These are phyloP conservation scores for Cinchona pubescens DNA, from an alignment of 257 asterid genomes.

Conservation along the genomic window DNA sequence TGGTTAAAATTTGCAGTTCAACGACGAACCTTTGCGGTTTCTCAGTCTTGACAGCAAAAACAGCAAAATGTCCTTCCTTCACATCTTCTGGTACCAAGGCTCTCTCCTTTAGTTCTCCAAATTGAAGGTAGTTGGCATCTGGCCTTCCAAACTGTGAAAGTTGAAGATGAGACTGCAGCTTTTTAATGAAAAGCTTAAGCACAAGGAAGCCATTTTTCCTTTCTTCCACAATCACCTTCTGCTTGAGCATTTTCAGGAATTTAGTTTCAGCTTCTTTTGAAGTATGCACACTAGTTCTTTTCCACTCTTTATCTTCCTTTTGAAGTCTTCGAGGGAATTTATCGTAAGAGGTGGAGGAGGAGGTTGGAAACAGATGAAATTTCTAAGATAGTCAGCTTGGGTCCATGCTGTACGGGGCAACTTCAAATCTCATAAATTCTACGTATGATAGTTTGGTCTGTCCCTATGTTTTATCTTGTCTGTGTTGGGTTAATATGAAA, in stretches of 20 bases:
- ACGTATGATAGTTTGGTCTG: slow-evolving; percentile 22
- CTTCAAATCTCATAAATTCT: slow-evolving; percentile 17
- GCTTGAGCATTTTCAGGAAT: slow-evolving; percentile 7
- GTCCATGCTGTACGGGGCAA: slow-evolving; percentile 15
- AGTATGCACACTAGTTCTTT: background rate
- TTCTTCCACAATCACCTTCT: slow-evolving; percentile 21
- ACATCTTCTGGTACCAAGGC: slow-evolving; percentile 26
- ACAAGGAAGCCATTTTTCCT: slow-evolving; percentile 15
- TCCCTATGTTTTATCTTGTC: slow-evolving; percentile 20
- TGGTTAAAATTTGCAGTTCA: slow-evolving; percentile 18
- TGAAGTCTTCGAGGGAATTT: slow-evolving; percentile 21
- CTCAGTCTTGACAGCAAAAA: slow-evolving; percentile 26
- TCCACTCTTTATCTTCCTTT: background rate
- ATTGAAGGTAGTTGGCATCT: background rate
- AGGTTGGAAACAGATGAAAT: slow-evolving; percentile 27
- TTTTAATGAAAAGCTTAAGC: slow-evolving; percentile 16
- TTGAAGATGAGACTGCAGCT: slow-evolving; percentile 22
- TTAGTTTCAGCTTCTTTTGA: background rate
- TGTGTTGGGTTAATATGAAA: slow-evolving; percentile 4
- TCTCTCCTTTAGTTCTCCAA: background rate
- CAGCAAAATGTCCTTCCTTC: slow-evolving; percentile 37
- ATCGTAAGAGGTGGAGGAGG: slow-evolving; percentile 10
- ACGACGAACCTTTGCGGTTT: slow-evolving; percentile 32
- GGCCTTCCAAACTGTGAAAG: slow-evolving; percentile 1
- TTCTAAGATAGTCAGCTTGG: slow-evolving; percentile 37